Percentiles rank a stretch among this genome's conserved stretches.
These are phyloP conservation scores for Dendrobium catenatum DNA, from an alignment of 106 monocot species.

Conservation along the genomic window DNA sequence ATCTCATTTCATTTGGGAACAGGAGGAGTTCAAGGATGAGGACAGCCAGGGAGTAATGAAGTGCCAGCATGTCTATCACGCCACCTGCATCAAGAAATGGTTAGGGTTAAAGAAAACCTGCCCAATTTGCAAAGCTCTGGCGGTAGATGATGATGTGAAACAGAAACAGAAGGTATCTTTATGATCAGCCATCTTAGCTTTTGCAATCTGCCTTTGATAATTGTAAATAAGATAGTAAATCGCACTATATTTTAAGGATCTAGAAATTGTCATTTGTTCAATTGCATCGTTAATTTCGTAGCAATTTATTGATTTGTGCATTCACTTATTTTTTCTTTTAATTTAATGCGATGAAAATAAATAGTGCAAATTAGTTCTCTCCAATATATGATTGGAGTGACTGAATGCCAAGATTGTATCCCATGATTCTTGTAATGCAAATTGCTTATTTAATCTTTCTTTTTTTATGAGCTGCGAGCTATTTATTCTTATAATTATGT, in stretches of 20 bases:
- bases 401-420: too few species aligned
- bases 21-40: slow-evolving; percentile 53
- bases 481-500: too few species aligned
- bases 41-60: slow-evolving; percentile 38
- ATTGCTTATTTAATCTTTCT: too few species aligned
- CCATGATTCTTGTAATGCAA: too few species aligned
- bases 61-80: slow-evolving; percentile 64
- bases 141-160: slow-evolving; percentile 23
- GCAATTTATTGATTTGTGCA: neutral
- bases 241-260: neutral
- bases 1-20: neutral
- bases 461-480: too few species aligned
- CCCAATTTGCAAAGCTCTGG: slow-evolving; percentile 72
- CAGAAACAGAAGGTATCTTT: neutral
- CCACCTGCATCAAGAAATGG: slow-evolving; percentile 59
- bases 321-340: neutral
- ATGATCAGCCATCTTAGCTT: too few species aligned
- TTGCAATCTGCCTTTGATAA: too few species aligned
- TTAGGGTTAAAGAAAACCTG: slow-evolving; percentile 56
- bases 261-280: neutral
- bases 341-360: neutral
- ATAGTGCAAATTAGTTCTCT: neutral
- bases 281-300: neutral
- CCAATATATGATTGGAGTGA: too few species aligned
- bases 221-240: neutral